Conservation (phyloP, 2,329 filamentous ascomycete species). For the Aspergillus quadrilineatus region DNA sequence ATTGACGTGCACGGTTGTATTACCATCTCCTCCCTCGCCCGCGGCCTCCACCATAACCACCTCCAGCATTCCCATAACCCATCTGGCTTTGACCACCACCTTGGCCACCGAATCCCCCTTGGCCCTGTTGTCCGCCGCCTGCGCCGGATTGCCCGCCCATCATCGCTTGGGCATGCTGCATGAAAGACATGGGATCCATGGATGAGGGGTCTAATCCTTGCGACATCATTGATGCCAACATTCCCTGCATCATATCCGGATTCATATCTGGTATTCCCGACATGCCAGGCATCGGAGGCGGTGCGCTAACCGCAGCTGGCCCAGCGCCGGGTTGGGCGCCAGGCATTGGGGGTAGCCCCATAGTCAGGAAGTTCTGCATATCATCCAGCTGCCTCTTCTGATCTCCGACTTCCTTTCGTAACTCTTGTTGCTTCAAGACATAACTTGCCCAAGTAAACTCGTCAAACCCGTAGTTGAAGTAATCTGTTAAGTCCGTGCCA, state of each 20-base stretch:
- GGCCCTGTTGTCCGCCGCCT: conserved; percentile 35
- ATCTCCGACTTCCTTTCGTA: conserved; percentile 73
- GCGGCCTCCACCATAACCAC: conserved; percentile 31
- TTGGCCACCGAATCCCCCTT: conserved; percentile 38
- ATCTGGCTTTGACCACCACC: conserved; percentile 42
- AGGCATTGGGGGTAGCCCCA: conserved; percentile 51
- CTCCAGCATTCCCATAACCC: conserved; percentile 44
- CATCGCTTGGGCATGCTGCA: conserved; percentile 54
- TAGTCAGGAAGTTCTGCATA: conserved; percentile 60
- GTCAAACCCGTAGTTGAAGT: conserved; percentile 99
- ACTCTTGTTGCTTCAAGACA: conserved; percentile 78
- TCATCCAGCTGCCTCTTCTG: conserved; percentile 71
- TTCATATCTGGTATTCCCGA: conserved; percentile 52
- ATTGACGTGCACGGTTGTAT: conserved; percentile 6
- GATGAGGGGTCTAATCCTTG: conserved; percentile 54
- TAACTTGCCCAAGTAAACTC: conserved; percentile 98
- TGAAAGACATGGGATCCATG: conserved; percentile 56
- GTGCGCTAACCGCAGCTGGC: conserved; percentile 27
- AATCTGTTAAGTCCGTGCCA: conserved; percentile 91
- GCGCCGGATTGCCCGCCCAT: conserved; percentile 46
- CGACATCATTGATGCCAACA: conserved; percentile 56
- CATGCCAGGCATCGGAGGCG: conserved; percentile 38
- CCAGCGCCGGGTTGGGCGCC: conserved; percentile 31
- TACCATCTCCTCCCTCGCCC: conserved; percentile 44
- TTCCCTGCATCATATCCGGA: conserved; percentile 59